Percentiles rank a stretch among this genome's conserved stretches.
phyloP scores from a whole-genome alignment of 1,139 yeast species.

The Geotrichum klebahnii region DNA sequence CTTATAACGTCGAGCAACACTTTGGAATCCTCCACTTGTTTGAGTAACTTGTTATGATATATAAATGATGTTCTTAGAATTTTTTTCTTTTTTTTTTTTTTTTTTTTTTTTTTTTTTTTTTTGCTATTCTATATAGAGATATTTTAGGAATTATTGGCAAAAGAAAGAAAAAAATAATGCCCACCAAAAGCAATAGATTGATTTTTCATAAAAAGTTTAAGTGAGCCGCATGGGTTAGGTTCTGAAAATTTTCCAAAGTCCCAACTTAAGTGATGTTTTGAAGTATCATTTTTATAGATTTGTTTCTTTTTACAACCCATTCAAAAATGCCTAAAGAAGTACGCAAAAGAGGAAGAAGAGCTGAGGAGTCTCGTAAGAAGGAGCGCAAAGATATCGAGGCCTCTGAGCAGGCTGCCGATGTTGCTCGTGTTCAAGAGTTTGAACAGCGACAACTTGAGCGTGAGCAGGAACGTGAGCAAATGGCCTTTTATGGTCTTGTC shows the following conservation, averaged over 20 bases:
- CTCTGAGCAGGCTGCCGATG: conserved; percentile 14
- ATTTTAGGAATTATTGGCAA: too few species aligned
- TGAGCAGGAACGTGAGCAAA: conserved; percentile 23
- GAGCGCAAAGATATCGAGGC: conserved; percentile 26
- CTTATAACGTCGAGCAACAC: conserved; percentile 76
- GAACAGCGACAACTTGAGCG: conserved; percentile 18
- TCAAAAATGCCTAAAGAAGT: conserved; percentile 28
- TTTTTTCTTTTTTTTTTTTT: too few species aligned
- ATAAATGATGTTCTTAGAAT: too few species aligned
- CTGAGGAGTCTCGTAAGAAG: conserved; percentile 43
- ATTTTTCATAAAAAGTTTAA: conserved; percentile 3
- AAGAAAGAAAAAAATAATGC: too few species aligned
- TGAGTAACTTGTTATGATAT: too few species aligned
- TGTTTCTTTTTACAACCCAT: neutral
- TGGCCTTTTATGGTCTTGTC: conserved; percentile 74
- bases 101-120: too few species aligned
- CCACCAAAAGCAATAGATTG: neutral
- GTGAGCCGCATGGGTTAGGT: conserved; percentile 12
- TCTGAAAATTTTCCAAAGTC: conserved; percentile 1
- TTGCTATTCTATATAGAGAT: too few species aligned
- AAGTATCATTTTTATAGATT: neutral
- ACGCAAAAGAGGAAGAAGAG: conserved; percentile 63
- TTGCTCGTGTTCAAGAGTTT: conserved; percentile 16
- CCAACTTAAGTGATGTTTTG: neutral
- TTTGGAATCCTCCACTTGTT: conserved; percentile 49